phyloP scores from a whole-genome alignment of 2,329 filamentous ascomycete species.

The Chalaropsis ovoidea region DNA sequence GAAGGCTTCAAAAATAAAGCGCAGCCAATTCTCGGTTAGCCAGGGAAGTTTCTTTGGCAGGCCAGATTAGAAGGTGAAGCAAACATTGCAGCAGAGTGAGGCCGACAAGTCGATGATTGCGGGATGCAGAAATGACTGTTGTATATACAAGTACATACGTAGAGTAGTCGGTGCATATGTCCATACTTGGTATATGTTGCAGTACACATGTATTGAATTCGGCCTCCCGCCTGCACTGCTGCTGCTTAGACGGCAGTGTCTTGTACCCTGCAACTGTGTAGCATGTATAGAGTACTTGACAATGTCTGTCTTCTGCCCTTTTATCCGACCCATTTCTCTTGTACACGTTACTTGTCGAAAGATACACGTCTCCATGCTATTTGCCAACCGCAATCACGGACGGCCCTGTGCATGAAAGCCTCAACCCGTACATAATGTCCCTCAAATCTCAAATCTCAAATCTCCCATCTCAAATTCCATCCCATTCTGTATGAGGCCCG shows the following conservation, averaged over 20 bases:
- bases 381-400: neutral
- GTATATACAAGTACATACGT: too few relatives aligned
- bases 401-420: constrained; percentile 6
- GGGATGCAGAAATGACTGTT: neutral
- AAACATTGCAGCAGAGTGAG: neutral
- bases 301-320: neutral
- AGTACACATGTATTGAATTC: too few relatives aligned
- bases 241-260: too few relatives aligned
- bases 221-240: neutral
- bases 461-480: constrained; percentile 15
- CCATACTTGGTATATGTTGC: too few relatives aligned
- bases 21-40: neutral
- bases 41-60: neutral
- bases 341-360: too few relatives aligned
- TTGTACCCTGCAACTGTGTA: too few relatives aligned
- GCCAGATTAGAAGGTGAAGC: too few relatives aligned
- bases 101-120: neutral
- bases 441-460: constrained; percentile 13
- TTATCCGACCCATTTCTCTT: neutral
- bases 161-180: too few relatives aligned
- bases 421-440: neutral
- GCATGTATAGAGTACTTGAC: neutral
- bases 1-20: neutral
- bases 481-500: constrained; percentile 5
- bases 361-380: neutral